phyloP scores from a whole-genome alignment of 148 eudicot species.

The Salicornia ramosissima region DNA sequence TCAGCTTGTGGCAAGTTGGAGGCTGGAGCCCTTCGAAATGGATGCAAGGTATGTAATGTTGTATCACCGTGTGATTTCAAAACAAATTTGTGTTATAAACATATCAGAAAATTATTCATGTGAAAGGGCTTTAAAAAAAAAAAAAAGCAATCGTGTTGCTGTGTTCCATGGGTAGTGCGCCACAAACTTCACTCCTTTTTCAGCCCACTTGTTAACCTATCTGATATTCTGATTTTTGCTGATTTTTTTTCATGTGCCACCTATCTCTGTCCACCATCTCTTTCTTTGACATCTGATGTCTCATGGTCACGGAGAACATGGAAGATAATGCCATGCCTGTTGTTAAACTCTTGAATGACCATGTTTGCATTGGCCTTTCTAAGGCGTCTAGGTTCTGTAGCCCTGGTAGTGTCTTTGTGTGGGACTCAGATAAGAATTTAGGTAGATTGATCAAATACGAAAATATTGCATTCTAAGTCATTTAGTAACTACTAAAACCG shows the following conservation, averaged over 20 bases:
- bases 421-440: too few relatives aligned
- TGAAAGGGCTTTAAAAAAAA: background rate
- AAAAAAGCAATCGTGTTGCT: background rate
- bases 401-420: too few relatives aligned
- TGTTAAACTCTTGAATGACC: too few relatives aligned
- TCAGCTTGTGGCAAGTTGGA: constrained; percentile 84
- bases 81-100: background rate
- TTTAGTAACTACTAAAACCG: too few relatives aligned
- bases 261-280: background rate
- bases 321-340: background rate
- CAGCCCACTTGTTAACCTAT: background rate
- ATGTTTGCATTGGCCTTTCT: too few relatives aligned
- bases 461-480: too few relatives aligned
- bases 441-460: too few relatives aligned
- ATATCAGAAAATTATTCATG: constrained; percentile 1
- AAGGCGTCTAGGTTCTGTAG: too few relatives aligned
- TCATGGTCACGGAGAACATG: background rate
- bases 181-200: background rate
- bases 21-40: constrained; percentile 80
- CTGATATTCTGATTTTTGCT: background rate
- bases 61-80: constrained; percentile 13
- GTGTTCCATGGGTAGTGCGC: background rate
- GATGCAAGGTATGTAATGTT: constrained; percentile 53
- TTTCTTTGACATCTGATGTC: background rate
- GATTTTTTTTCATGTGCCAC: background rate